These are phyloP conservation scores for Citrus sinensis DNA, from an alignment of 345 rosid genomes.

Conservation along the genomic window DNA sequence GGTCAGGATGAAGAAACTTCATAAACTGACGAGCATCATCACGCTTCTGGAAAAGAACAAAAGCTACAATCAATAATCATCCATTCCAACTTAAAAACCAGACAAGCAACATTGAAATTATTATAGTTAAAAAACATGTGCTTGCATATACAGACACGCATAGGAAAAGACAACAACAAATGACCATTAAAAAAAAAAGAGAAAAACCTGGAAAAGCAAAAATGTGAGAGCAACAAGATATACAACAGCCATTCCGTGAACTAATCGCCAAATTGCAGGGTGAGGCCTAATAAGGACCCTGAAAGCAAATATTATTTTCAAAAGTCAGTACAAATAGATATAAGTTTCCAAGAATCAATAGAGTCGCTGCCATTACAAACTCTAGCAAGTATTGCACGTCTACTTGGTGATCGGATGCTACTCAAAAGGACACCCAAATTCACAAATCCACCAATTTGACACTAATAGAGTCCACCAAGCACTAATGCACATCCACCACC, in stretches of 20 bases:
- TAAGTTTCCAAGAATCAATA: neutral
- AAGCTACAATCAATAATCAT: conserved; percentile 25
- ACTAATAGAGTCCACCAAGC: neutral
- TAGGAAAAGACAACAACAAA: neutral
- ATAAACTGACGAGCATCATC: conserved; percentile 95
- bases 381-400: neutral
- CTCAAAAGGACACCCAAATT: neutral
- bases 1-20: conserved; percentile 98
- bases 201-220: conserved; percentile 92
- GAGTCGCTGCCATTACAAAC: neutral
- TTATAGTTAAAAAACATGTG: neutral
- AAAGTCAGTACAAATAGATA: neutral
- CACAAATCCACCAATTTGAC: neutral
- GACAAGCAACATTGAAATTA: conserved; percentile 4
- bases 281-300: conserved; percentile 96
- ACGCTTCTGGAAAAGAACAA: conserved; percentile 58
- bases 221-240: conserved; percentile 92
- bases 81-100: neutral
- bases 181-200: neutral
- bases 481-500: neutral
- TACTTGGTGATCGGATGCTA: neutral
- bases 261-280: conserved; percentile 98
- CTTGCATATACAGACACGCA: neutral
- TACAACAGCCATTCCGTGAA: conserved; percentile 96
- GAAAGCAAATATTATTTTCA: conserved; percentile 14